Conservation (phyloP, 2,329 filamentous ascomycete genomes). For the Nemania abortiva region DNA sequence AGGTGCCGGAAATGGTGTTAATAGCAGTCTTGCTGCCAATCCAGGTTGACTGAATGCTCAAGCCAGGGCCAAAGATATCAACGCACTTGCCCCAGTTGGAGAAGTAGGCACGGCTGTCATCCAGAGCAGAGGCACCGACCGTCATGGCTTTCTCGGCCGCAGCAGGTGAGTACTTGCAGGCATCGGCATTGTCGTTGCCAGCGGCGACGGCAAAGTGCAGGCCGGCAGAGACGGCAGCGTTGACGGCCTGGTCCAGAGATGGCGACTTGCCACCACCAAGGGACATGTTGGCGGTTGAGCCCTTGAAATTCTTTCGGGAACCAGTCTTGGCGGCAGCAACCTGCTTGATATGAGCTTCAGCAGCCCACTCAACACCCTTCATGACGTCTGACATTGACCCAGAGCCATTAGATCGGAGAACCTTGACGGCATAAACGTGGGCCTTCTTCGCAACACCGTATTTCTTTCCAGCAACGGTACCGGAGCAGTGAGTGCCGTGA, state of each 20-base stretch:
- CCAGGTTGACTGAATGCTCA: constrained; percentile 98
- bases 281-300: constrained; percentile 99
- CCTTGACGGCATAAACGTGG: constrained; percentile 96
- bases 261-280: constrained; percentile 97
- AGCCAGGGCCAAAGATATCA: constrained; percentile 97
- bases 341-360: constrained; percentile 80
- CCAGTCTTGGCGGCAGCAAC: constrained; percentile 83
- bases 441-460: constrained; percentile 99
- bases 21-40: constrained; percentile 94
- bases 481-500: constrained; percentile 99
- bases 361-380: constrained; percentile 97
- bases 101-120: constrained; percentile 98
- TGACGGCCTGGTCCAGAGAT: constrained; percentile 90
- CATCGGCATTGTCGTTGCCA: constrained; percentile 98
- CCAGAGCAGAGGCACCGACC: constrained; percentile 92
- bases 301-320: constrained; percentile 98
- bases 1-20: constrained; percentile 99
- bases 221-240: constrained; percentile 90
- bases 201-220: constrained; percentile 98
- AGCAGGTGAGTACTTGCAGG: constrained; percentile 99
- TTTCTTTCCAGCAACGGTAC: constrained; percentile 97
- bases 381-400: constrained; percentile 99
- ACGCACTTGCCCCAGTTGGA: constrained; percentile 99
- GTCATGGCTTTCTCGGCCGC: constrained; percentile 92
- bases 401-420: constrained; percentile 95